Percentiles rank a stretch among this genome's conserved stretches.
Conservation (phyloP, 805 yeast species). For the Ogataea methanolica region DNA sequence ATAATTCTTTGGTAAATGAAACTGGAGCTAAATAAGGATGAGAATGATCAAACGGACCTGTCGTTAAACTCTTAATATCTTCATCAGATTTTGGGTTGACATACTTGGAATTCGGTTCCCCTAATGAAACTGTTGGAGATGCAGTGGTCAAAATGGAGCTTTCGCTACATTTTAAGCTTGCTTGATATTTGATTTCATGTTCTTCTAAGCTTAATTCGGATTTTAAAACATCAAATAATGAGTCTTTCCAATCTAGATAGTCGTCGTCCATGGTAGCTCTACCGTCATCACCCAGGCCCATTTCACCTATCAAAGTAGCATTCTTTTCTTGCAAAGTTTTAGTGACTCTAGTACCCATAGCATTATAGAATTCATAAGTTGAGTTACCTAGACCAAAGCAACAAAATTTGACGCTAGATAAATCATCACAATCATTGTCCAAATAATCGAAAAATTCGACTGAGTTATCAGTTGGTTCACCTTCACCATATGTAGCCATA, state of each 20-base stretch:
- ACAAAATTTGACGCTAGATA: constrained; percentile 59
- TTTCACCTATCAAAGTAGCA: constrained; percentile 67
- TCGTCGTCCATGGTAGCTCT: constrained; percentile 94
- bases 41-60: constrained; percentile 74
- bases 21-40: constrained; percentile 83
- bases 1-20: constrained; percentile 59
- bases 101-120: constrained; percentile 73
- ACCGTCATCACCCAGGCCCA: constrained; percentile 95
- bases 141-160: constrained; percentile 27
- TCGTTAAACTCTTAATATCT: constrained; percentile 30
- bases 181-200: constrained; percentile 74
- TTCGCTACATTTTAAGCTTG: constrained; percentile 48
- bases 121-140: constrained; percentile 50
- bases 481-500: constrained; percentile 95
- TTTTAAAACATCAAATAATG: constrained; percentile 60
- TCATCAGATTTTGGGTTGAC: constrained; percentile 34
- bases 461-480: constrained; percentile 98
- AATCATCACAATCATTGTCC: constrained; percentile 50
- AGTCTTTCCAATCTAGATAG: constrained; percentile 88
- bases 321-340: constrained; percentile 56
- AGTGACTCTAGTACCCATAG: constrained; percentile 62
- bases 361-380: constrained; percentile 89
- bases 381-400: constrained; percentile 93
- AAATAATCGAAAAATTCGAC: constrained; percentile 68
- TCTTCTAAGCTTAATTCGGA: constrained; percentile 66